Evolutionary conservation across 768 basidiomycete species (phyloP), one percentile per base, ranked within the genome.

Genomic region (Calocybe gangraenosa): DNA sequence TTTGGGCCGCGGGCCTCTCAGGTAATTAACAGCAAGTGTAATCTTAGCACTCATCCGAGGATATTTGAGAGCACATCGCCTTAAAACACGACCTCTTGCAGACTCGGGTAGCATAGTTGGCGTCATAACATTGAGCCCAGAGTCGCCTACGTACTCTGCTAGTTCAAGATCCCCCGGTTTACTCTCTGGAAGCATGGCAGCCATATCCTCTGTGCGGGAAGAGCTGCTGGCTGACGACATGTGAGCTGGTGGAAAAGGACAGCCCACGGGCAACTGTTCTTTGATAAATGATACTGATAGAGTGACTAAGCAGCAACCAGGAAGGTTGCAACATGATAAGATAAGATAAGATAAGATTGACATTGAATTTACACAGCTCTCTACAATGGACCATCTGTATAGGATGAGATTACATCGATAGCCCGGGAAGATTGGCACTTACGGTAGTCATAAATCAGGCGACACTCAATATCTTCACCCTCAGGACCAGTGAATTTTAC

Each of bases 361-460:
- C 11, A 28, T 28, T 28, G 6, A 28, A 11, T 28, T n/a, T n/a
- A n/a, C n/a, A n/a, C n/a, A n/a, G n/a, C n/a, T n/a, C n/a, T n/a
- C n/a, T n/a, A n/a, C n/a, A n/a, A n/a, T n/a, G n/a, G n/a, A n/a
- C n/a, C n/a, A n/a, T n/a, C n/a, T n/a, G n/a, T n/a, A n/a, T n/a
- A 11, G 25, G 11, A 28, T 28, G 25, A 28, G 25, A 28, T 6
- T 28, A 6, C 25, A 28, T 6, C 6, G 11, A 28, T 28, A 6
- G 25, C 11, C 6, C 25, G 25, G 5, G 25, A 11, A 28, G 25
- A 6, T 28, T n/a, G 6, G 11, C 17, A 65, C 83, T 62, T 42
- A 86, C 84, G 46, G 51, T 87, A 87, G 55, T 87, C 82, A 49
- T 87, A 89, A 15, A 83, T 68, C 30, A 87, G 58, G 33, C 69